Conservation (phyloP, 2,329 filamentous ascomycete genomes). For the Cladosporium sp. region DNA sequence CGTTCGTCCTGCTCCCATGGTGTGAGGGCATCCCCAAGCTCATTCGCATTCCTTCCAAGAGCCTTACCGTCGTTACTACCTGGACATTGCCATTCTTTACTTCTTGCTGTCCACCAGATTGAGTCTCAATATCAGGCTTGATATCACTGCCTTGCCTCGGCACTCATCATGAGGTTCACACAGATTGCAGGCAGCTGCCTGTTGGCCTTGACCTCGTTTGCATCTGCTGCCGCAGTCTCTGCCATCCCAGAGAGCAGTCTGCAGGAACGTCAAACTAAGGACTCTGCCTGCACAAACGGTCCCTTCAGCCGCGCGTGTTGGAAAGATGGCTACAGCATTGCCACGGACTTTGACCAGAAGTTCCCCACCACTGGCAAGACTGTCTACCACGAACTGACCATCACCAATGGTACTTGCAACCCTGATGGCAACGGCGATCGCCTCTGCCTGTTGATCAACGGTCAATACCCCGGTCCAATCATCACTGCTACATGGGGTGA, state of each 20-base stretch:
- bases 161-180: slow-evolving; percentile 12
- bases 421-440: slow-evolving; percentile 34
- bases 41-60: slow-evolving; percentile 3
- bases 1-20: neutral
- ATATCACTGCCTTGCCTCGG: neutral
- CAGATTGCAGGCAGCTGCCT: slow-evolving; percentile 12
- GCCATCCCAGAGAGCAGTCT: slow-evolving; percentile 1
- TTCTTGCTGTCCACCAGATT: neutral
- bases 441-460: slow-evolving; percentile 52
- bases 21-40: neutral
- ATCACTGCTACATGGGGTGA: slow-evolving; percentile 52
- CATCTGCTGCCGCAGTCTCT: slow-evolving; percentile 6
- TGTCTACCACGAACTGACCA: slow-evolving; percentile 32
- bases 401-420: slow-evolving; percentile 42
- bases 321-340: slow-evolving; percentile 36
- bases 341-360: slow-evolving; percentile 40
- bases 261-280: slow-evolving; percentile 10
- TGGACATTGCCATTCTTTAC: neutral
- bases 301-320: slow-evolving; percentile 36
- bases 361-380: slow-evolving; percentile 33
- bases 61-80: neutral
- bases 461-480: slow-evolving; percentile 59
- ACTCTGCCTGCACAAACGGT: slow-evolving; percentile 33
- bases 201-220: slow-evolving; percentile 10
- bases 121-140: neutral